Base-by-base conservation (phyloP, 1,284 basidiomycete genomes). In the Papiliotrema laurentii region DNA sequence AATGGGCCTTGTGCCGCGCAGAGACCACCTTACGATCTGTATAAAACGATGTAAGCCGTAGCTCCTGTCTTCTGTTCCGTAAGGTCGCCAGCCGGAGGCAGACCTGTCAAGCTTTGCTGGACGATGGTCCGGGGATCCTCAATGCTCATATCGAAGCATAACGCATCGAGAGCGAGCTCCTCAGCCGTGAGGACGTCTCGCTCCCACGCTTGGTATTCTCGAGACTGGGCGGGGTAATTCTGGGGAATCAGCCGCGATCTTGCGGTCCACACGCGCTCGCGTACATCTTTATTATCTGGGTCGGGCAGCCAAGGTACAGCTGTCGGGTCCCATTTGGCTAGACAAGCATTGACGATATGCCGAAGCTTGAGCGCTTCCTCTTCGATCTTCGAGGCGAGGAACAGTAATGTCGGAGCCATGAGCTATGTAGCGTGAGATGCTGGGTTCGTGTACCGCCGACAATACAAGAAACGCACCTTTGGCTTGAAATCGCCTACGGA, bases 91-190 rank as follows among this genome's bases (percentile, higher is more conserved):
- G n/a, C n/a, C n/a, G n/a, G n/a, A n/a, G n/a, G n/a, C n/a, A 65
- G 43, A 7, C 59, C 60, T 22, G 45, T 63, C 83, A 85, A 19
- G 84, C 75, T 59, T 83, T 83, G 37, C 83, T 81, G 53, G 35
- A 92, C 75, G 43, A 85, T 78, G 22, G 82, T 80, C 64, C 92
- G 90, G 19, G 90, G 88, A 59, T 84, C 89, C 53, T 83, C 82
- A 19, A 92, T 82, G 30, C 85, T 81, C 65, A 93, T 86, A 71
- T 96, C 92, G 66, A 96, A 96, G 74, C 90, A 94, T 4, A 96
- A 77, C 0, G 87, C 85, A 61, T 92, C 90, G 6, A 96, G 77
- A 0, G 92, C 77, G 19, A 83, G 80, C 74, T 93, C 89, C 69
- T 96, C 91, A 1, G 83, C 83, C 19, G 81, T 73, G 1, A 94